Percentiles rank a stretch among this genome's conserved stretches.
phyloP scores from a whole-genome alignment of 495 filamentous ascomycete species.

The Durotheca rogersii region DNA sequence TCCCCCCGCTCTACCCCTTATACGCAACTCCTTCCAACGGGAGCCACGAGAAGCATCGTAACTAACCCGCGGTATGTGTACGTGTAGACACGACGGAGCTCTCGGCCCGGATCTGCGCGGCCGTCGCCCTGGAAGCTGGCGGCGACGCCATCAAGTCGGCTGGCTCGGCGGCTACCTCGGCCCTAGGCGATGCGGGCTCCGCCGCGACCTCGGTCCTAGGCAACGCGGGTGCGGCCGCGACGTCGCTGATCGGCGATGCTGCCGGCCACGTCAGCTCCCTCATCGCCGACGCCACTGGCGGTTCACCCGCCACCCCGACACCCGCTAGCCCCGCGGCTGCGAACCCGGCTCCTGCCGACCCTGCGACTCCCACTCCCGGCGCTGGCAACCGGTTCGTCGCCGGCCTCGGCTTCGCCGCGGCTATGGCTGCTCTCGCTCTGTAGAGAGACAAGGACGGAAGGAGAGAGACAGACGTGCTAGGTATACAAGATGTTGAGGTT shows the following conservation, averaged over 20 bases:
- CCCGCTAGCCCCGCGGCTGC: too few relatives aligned
- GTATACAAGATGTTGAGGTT: too few relatives aligned
- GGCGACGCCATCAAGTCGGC: conserved; percentile 16
- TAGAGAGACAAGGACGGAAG: too few relatives aligned
- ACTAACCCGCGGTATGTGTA: conserved; percentile 9
- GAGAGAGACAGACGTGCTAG: too few relatives aligned
- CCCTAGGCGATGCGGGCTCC: conserved; percentile 1
- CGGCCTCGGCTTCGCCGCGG: conserved; percentile 29
- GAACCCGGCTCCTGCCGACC: too few relatives aligned
- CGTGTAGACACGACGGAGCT: conserved; percentile 20
- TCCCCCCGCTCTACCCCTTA: not conserved
- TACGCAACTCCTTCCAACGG: too few relatives aligned
- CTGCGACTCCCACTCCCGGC: conserved; percentile 15
- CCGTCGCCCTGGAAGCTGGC: conserved; percentile 5
- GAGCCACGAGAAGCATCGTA: too few relatives aligned
- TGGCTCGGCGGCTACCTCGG: conserved; percentile 12
- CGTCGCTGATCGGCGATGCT: too few relatives aligned
- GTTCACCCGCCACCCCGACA: too few relatives aligned
- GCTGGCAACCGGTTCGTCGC: conserved; percentile 22
- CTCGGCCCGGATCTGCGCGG: conserved; percentile 17
- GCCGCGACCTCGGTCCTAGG: conserved; percentile 3
- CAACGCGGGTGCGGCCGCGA: too few relatives aligned
- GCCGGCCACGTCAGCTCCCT: too few relatives aligned
- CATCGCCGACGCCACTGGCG: too few relatives aligned
- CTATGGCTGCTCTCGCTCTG: conserved; percentile 36